phyloP scores from a whole-genome alignment of 805 yeast species.

The Limtongozyma cylindracea region DNA sequence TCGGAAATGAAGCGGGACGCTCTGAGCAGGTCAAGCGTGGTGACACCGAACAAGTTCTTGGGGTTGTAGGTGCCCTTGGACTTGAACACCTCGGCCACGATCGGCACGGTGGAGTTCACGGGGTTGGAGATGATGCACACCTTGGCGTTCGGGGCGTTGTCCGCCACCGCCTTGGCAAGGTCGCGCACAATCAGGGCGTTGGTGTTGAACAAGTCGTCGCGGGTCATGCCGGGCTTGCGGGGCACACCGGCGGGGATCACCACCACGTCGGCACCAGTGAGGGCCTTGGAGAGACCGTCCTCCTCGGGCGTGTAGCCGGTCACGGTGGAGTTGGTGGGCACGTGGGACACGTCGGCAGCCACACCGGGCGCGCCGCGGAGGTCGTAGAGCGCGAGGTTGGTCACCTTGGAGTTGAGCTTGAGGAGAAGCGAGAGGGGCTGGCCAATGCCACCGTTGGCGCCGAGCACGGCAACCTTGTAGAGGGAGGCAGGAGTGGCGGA shows the following conservation, averaged over 20 bases:
- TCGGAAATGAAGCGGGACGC: constrained; percentile 64
- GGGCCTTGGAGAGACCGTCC: constrained; percentile 44
- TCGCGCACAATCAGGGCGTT: constrained; percentile 90
- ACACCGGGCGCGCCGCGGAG: constrained; percentile 89
- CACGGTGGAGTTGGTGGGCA: constrained; percentile 79
- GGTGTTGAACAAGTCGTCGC: constrained; percentile 91
- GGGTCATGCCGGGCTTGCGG: constrained; percentile 97
- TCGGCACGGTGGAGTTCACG: constrained; percentile 92
- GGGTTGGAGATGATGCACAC: constrained; percentile 78
- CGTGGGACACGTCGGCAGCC: constrained; percentile 86
- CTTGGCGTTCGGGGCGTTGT: constrained; percentile 64
- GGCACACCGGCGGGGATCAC: constrained; percentile 96
- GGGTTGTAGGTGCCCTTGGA: constrained; percentile 75
- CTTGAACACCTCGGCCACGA: constrained; percentile 81
- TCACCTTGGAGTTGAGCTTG: constrained; percentile 74
- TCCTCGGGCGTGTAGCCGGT: constrained; percentile 50
- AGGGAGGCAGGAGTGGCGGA: constrained; percentile 40
- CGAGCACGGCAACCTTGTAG: constrained; percentile 52
- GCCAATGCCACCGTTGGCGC: constrained; percentile 92
- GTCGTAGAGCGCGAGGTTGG: constrained; percentile 71
- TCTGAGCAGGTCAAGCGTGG: constrained; percentile 82
- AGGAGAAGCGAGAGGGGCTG: constrained; percentile 33
- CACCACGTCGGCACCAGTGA: constrained; percentile 62
- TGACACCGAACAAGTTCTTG: constrained; percentile 82
- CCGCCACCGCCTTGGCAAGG: constrained; percentile 69